phyloP scores from a whole-genome alignment of 1,139 yeast species.

The Geotrichum macrosporum region DNA sequence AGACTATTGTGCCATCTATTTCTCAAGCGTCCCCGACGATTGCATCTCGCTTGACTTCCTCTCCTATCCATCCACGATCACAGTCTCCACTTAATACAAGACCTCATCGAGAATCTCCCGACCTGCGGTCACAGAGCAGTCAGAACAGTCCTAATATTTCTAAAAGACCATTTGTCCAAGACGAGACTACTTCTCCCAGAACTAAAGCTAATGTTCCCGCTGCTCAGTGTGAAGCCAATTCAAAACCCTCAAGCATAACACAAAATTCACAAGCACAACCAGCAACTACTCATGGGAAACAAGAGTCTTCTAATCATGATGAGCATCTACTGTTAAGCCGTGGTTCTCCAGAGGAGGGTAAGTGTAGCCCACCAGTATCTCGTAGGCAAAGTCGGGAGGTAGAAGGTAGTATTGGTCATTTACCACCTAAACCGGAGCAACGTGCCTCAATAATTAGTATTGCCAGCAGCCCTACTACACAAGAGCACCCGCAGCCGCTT shows the following conservation, averaged over 20 bases:
- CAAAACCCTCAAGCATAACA: not conserved
- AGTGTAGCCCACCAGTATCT: slow-evolving; percentile 7
- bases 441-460: not conserved
- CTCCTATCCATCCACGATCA: slow-evolving; percentile 3
- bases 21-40: not conserved
- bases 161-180: not conserved
- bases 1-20: not conserved
- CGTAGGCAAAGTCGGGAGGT: not conserved
- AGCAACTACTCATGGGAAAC: not conserved
- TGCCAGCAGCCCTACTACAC: not conserved
- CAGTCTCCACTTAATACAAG: slow-evolving; percentile 5
- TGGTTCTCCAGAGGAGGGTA: slow-evolving; percentile 9
- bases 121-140: not conserved
- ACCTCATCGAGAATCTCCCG: slow-evolving; percentile 6
- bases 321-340: not conserved
- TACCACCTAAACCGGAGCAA: slow-evolving; percentile 6
- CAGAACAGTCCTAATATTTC: slow-evolving; percentile 2
- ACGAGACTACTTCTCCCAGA: slow-evolving; percentile 4
- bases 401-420: slow-evolving; percentile 5
- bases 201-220: not conserved
- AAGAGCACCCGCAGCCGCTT: not conserved
- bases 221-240: not conserved
- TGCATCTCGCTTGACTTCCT: slow-evolving; percentile 1
- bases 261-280: not conserved
- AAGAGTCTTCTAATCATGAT: not conserved